These are phyloP conservation scores for Globisporangium apiculatum DNA, from an alignment of 352 stramenopile species.

Conservation along the genomic window DNA sequence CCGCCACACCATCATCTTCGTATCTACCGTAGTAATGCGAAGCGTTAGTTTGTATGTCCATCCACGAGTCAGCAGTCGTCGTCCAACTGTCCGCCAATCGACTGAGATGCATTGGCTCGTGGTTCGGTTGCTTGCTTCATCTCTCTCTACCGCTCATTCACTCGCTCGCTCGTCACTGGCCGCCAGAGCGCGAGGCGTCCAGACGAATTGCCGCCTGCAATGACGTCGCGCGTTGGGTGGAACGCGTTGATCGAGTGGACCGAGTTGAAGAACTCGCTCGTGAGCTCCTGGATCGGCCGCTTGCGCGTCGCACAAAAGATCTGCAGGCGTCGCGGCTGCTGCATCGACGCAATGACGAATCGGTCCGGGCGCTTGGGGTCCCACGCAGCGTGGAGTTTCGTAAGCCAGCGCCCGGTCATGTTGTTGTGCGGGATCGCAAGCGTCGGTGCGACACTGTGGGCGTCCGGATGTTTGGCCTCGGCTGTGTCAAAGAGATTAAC, in stretches of 20 bases:
- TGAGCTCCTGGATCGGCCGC: slow-evolving; percentile 65
- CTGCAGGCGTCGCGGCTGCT: slow-evolving; percentile 73
- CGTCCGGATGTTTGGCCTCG: slow-evolving; percentile 22
- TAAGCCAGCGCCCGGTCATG: slow-evolving; percentile 80
- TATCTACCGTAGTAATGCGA: too few relatives aligned
- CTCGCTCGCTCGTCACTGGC: neutral
- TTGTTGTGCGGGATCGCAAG: slow-evolving; percentile 80
- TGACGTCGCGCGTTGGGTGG: slow-evolving; percentile 61
- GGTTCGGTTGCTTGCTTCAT: neutral
- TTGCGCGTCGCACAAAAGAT: slow-evolving; percentile 68
- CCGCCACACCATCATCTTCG: too few relatives aligned
- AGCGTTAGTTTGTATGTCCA: too few relatives aligned
- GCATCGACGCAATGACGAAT: slow-evolving; percentile 80
- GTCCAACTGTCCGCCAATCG: neutral
- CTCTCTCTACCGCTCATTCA: neutral
- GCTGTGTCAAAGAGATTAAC: slow-evolving; percentile 64
- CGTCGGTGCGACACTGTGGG: slow-evolving; percentile 18
- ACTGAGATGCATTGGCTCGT: neutral
- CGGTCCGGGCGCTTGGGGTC: slow-evolving; percentile 64
- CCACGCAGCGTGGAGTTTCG: slow-evolving; percentile 78
- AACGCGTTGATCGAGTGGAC: slow-evolving; percentile 87
- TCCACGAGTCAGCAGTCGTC: too few relatives aligned
- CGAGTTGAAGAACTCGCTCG: slow-evolving; percentile 60
- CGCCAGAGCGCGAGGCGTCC: slow-evolving; percentile 60
- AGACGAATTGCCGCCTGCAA: slow-evolving; percentile 75